These are phyloP conservation scores for Podila epicladia DNA, from an alignment of 192 early-diverging fungal genomes.

Conservation along the genomic window DNA sequence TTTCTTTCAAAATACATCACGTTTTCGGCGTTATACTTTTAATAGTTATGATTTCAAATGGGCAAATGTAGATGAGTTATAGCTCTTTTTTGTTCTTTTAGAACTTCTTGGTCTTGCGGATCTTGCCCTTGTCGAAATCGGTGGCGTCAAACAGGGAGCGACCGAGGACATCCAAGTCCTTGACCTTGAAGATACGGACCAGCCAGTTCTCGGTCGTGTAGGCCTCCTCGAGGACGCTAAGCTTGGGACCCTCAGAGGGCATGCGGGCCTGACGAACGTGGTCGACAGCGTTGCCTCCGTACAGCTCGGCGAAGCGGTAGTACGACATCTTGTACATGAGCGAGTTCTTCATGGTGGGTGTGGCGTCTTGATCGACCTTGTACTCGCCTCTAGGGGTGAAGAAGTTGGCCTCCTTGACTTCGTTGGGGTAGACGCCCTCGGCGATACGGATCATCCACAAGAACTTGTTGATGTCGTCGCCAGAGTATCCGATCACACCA, in stretches of 20 bases:
- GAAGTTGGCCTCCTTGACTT: constrained; percentile 89
- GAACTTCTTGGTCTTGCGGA: constrained; percentile 17
- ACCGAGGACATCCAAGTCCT: constrained; percentile 93
- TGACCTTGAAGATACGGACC: constrained; percentile 98
- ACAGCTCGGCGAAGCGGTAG: constrained; percentile 93
- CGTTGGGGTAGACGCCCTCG: constrained; percentile 95
- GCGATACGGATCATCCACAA: constrained; percentile 99
- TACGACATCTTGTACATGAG: constrained; percentile 99
- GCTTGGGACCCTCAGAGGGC: constrained; percentile 79
- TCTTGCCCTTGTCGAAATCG: constrained; percentile 61
- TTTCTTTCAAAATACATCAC: too few relatives aligned
- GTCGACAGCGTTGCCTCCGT: constrained; percentile 80
- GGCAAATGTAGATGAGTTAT: background rate
- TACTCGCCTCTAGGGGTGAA: constrained; percentile 94
- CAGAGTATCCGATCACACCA: constrained; percentile 95
- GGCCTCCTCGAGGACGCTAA: constrained; percentile 92
- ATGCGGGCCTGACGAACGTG: constrained; percentile 85
- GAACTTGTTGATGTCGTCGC: constrained; percentile 99
- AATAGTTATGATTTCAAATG: too few relatives aligned
- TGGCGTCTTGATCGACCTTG: constrained; percentile 89
- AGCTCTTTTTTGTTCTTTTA: background rate
- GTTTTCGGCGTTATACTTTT: too few relatives aligned
- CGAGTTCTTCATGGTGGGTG: constrained; percentile 88
- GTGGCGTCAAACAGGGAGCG: constrained; percentile 74
- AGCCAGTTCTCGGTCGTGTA: constrained; percentile 97